A percentile compares a stretch with the other conserved stretches of the same genome.
These are phyloP conservation scores for Pyricularia pennisetigena DNA, from an alignment of 2,329 filamentous ascomycete genomes.

Conservation along the genomic window DNA sequence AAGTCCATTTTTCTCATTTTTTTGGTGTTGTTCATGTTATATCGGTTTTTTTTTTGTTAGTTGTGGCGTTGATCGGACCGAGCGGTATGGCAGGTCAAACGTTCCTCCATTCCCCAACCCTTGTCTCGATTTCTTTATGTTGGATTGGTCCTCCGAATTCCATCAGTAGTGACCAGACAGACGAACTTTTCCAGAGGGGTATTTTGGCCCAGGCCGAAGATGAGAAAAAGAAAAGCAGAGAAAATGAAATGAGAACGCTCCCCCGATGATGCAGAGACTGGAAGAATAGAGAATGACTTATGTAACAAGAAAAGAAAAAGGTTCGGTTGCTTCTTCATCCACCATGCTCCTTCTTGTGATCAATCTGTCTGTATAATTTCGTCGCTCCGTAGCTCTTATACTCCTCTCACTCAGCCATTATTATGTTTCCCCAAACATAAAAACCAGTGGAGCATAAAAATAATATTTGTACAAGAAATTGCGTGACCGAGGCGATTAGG, in stretches of 20 bases:
- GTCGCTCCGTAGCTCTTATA: background rate
- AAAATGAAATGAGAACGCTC: conserved; percentile 1
- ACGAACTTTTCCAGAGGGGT: background rate
- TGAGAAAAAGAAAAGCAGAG: background rate
- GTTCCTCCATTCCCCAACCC: background rate
- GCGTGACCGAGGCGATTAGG: background rate
- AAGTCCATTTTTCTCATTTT: conserved; percentile 1
- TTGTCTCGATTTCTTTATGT: background rate
- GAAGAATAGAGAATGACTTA: background rate
- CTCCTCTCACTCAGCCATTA: background rate
- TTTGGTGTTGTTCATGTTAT: background rate
- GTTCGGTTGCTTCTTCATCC: background rate
- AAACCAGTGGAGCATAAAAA: background rate
- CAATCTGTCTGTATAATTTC: background rate
- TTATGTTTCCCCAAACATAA: background rate
- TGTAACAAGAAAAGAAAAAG: background rate
- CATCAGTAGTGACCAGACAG: background rate
- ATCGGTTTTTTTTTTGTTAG: background rate
- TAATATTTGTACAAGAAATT: background rate
- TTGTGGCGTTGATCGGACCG: background rate
- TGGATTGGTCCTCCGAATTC: background rate
- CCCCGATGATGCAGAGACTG: background rate
- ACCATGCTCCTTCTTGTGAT: background rate
- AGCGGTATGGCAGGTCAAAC: background rate
- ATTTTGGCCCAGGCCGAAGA: background rate